Evolutionary conservation across 495 filamentous ascomycete species (phyloP).

Genomic region (Lophiostoma macrostomum): DNA sequence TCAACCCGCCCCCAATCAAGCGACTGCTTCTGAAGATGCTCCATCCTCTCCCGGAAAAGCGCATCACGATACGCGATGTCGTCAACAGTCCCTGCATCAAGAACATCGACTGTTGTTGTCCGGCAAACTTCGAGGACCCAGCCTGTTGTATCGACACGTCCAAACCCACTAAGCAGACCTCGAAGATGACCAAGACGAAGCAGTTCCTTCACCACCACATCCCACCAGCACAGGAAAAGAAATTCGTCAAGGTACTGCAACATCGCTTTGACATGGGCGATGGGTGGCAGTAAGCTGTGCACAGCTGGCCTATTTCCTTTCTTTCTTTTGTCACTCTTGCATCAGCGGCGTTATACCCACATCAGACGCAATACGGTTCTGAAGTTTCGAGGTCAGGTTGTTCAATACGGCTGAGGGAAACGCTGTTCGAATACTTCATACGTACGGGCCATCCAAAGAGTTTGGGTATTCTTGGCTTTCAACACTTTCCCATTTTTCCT

Average conservation of each 20-base stretch:
- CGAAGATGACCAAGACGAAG: constrained; percentile 23
- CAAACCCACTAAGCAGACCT: constrained; percentile 17
- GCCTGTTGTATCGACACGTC: constrained; percentile 25
- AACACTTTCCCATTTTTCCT: too few species aligned
- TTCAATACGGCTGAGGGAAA: too few species aligned
- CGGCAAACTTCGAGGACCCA: constrained; percentile 39
- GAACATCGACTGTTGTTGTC: constrained; percentile 65
- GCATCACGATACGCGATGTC: constrained; percentile 61
- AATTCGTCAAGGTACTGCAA: constrained; percentile 19
- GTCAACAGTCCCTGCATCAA: constrained; percentile 62
- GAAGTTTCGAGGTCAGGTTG: too few species aligned
- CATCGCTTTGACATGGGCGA: constrained; percentile 40
- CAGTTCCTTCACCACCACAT: constrained; percentile 35
- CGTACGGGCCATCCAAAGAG: too few species aligned
- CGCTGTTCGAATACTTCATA: too few species aligned
- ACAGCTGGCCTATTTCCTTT: too few species aligned
- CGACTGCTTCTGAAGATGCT: constrained; percentile 72
- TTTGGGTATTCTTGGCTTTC: too few species aligned
- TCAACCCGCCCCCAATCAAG: constrained; percentile 53
- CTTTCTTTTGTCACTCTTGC: constrained; percentile 2
- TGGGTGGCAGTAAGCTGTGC: constrained; percentile 28
- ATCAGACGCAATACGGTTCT: too few species aligned
- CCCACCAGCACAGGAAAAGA: constrained; percentile 34
- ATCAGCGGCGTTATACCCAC: constrained; percentile 2
- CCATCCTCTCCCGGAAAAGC: constrained; percentile 64